Evolutionary conservation across 1,284 basidiomycete species (phyloP), one percentile per base, ranked within the genome.

Genomic region (Phellinidium pouzarii): DNA sequence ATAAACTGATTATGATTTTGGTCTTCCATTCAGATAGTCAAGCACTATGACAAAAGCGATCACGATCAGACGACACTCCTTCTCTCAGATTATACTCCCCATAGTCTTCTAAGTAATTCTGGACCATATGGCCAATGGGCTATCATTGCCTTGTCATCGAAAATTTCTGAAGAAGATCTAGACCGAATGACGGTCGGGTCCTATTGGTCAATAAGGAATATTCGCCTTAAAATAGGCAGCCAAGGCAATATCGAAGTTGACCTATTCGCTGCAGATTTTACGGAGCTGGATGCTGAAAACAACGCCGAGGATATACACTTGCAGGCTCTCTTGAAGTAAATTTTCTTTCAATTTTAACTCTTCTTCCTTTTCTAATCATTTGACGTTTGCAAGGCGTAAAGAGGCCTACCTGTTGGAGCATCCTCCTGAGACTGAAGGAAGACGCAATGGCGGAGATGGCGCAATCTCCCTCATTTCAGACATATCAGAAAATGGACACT

Each of bases 241-340:
- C 41, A 20, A 14, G 55, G 55, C 8, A 17, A 31, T 38, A 5
- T 57, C 14, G 55, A 53, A 34, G 22, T 48, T 17, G 51, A 53
- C n/a, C 37, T 57, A n/a, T 57, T 44, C 22, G 38, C 26, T 23
- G 51, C 47, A 29, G 19, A 50, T 19, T 40, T 31, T 14, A 50
- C 17, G 14, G 40, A 50, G 14, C 31, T 40, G 9, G 46, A 84
- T 34, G 68, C 75, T 17, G 68, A 72, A 43, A 63, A 68, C 0
- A 67, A 73, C 40, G 60, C 70, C 0, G 68, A 68, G 45, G 66
- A 73, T 38, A 62, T 62, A 1, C 63, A 72, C 55, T 62, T 87
- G 9, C 63, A 65, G 45, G 73, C 68, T 7, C 66, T 87, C 50
- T 59, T 87, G 9, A 66, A 72, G 85, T 84, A 44, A 41, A 78